Evolutionary conservation across 1,284 basidiomycete species (phyloP), one percentile per base, ranked within the genome.

Genomic region (Violaceomyces palustris): DNA sequence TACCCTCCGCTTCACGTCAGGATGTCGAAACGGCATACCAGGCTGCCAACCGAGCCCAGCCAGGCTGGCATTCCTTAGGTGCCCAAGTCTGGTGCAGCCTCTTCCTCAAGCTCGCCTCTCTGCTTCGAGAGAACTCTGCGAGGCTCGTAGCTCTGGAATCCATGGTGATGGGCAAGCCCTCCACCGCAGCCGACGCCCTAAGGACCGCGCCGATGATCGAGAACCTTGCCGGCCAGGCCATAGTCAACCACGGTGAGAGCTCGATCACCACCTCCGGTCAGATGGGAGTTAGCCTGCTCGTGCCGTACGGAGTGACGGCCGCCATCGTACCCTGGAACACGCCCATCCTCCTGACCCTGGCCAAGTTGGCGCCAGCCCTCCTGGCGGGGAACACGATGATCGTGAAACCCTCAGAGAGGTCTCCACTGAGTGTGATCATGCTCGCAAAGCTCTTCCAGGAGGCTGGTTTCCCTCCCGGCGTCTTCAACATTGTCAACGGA

Each of bases 221-320:
- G 56, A 93, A 93, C 69, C 81, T 81, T 72, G 82, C 87, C 17
- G 69, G 74, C 35, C 64, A 72, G 61, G 71, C 65, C 3, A 89
- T 93, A 79, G 93, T 93, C 79, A 80, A 88, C 59, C 77, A 80
- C 35, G 90, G 91, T 19, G 81, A 88, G 73, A 81, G 49, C 8
- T 48, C 81, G 41, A 84, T 90, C 67, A 88, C 89, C 75, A 81
- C 87, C 21, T 83, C 87, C 66, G 84, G 84, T 68, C 79, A 78
- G 42, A 90, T 69, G 32, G 49, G 59, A 42, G 62, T 61, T 83
- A 86, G 75, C 76, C 80, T 83, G 23, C 88, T 92, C 72, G 92
- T 96, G 75, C 91, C 92, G 7, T 84, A 94, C 58, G 93, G 92
- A 59, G 90, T 94, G 48, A 89, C 50, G 18, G 64, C 58, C 7